Conservation (phyloP, 2,329 filamentous ascomycete species). For the Sporothrix schenckii region DNA sequence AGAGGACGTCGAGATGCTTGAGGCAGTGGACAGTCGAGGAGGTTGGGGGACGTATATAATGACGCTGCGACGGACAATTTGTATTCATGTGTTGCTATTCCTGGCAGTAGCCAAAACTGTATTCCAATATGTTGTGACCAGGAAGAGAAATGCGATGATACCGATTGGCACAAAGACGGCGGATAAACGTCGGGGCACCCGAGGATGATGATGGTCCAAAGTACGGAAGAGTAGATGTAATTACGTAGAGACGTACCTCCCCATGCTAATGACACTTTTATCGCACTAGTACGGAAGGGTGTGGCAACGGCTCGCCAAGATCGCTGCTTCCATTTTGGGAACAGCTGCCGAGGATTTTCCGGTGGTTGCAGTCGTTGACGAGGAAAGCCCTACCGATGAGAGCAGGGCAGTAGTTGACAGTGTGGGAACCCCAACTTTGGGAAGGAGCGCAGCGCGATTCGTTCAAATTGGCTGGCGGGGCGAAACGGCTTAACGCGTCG, state of each 20-base stretch:
- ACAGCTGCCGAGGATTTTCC: conserved; percentile 24
- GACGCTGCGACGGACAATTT: not conserved
- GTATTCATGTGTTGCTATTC: not conserved
- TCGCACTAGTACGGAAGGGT: conserved; percentile 1
- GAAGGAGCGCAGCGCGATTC: conserved; percentile 19
- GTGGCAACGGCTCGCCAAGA: conserved; percentile 14
- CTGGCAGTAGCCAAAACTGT: not conserved
- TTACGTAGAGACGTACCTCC: not conserved
- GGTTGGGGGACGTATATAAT: not conserved
- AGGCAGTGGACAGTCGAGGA: not conserved
- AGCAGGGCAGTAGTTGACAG: conserved; percentile 8
- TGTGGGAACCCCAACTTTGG: not conserved
- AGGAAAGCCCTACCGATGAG: not conserved
- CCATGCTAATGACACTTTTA: not conserved
- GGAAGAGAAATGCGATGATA: not conserved
- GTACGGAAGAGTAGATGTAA: not conserved
- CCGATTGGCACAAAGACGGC: not conserved
- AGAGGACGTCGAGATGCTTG: not conserved
- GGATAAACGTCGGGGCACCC: conserved; percentile 20
- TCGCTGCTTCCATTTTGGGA: not conserved
- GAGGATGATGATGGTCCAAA: not conserved
- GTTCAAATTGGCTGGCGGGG: not conserved
- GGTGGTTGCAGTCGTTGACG: not conserved
- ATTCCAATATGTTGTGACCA: not conserved
- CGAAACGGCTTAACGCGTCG: conserved; percentile 36